A percentile compares a stretch with the other conserved stretches of the same genome.
These are phyloP conservation scores for Ceratocystis cacaofunesta DNA, from an alignment of 2,329 filamentous ascomycete genomes.

Conservation along the genomic window DNA sequence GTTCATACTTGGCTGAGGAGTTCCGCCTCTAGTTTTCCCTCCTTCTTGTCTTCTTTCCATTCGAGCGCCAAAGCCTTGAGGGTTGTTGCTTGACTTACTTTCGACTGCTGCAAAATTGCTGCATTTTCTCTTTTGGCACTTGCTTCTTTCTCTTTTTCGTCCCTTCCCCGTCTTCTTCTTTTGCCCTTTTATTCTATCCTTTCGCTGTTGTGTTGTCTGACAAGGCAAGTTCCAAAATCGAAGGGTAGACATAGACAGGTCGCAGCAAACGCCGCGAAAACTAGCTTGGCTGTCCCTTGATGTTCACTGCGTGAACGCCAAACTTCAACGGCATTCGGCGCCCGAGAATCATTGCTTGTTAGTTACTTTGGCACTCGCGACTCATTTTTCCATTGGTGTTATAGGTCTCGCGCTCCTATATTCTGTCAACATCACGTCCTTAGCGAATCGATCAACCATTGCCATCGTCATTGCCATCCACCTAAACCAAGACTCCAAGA, in stretches of 20 bases:
- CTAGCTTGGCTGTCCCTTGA: background rate
- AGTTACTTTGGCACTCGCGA: background rate
- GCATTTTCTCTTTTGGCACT: background rate
- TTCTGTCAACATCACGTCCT: background rate
- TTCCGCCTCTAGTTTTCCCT: background rate
- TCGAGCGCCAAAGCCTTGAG: background rate
- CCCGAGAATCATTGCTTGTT: background rate
- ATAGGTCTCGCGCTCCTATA: constrained; percentile 13
- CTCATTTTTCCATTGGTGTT: constrained; percentile 18
- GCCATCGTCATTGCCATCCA: background rate
- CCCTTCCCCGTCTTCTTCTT: background rate
- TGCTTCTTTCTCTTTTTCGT: background rate
- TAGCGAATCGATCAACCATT: background rate
- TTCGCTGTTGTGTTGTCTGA: background rate
- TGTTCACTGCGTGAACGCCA: background rate
- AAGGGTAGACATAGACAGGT: background rate
- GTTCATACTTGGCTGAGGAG: background rate
- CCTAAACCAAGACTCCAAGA: background rate
- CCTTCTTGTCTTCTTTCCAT: background rate
- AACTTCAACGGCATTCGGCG: background rate
- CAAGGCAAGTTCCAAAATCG: constrained; percentile 12
- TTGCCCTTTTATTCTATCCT: background rate
- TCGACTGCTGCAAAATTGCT: background rate
- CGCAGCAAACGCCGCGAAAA: background rate
- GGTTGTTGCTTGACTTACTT: background rate